Evolutionary conservation across 345 rosid species (phyloP).

Genomic region (Citrus inodora): DNA sequence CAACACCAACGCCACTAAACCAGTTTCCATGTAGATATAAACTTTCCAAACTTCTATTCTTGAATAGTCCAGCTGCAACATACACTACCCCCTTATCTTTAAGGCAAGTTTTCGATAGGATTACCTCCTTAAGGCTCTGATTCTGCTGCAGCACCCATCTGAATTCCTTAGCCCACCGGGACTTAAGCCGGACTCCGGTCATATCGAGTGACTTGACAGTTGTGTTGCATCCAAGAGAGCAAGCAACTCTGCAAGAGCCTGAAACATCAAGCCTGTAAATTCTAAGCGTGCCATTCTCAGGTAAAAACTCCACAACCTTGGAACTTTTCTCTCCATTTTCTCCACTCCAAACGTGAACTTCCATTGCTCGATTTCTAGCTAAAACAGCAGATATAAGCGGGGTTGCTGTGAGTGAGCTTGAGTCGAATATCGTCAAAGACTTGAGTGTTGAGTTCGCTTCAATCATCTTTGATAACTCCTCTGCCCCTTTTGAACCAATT

Average conservation of each 20-base stretch:
- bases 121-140: slow-evolving; percentile 64
- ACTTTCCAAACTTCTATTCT: slow-evolving; percentile 66
- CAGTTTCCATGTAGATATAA: slow-evolving; percentile 76
- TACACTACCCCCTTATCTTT: slow-evolving; percentile 85
- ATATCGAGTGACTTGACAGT: slow-evolving; percentile 80
- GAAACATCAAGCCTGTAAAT: slow-evolving; percentile 62
- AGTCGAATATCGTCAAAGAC: slow-evolving; percentile 73
- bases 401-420: slow-evolving; percentile 61
- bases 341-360: slow-evolving; percentile 85
- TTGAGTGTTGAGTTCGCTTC: slow-evolving; percentile 77
- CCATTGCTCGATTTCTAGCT: slow-evolving; percentile 73
- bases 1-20: slow-evolving; percentile 69
- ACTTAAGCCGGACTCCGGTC: slow-evolving; percentile 69
- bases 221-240: slow-evolving; percentile 71
- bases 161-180: slow-evolving; percentile 85
- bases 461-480: slow-evolving; percentile 92
- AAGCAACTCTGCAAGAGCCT: slow-evolving; percentile 78
- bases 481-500: slow-evolving; percentile 84
- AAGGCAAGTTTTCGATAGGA: slow-evolving; percentile 66
- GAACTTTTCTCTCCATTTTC: slow-evolving; percentile 53
- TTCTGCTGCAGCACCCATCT: slow-evolving; percentile 87
- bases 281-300: slow-evolving; percentile 59
- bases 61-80: slow-evolving; percentile 88
- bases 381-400: slow-evolving; percentile 84
- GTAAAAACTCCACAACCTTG: slow-evolving; percentile 81